Evolutionary conservation across 139 green algal species (phyloP), one percentile per base, ranked within the genome.

Genomic region (Mychonastes homosphaera): DNA sequence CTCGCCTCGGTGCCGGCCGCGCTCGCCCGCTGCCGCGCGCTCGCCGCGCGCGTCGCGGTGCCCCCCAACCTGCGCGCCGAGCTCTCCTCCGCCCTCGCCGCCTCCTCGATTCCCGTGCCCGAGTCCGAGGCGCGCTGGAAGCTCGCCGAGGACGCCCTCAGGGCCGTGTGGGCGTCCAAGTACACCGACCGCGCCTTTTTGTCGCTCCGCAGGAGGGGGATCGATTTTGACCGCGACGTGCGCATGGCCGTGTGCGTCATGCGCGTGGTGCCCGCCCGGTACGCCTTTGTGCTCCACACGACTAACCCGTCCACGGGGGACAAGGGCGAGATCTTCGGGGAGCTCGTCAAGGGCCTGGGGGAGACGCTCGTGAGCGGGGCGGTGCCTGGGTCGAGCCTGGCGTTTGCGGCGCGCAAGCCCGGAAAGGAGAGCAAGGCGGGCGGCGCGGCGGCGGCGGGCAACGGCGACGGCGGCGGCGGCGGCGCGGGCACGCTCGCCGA

Each of bases 251-350:
- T 99, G 66, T 81, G 98, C 44, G 83, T 94, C 57, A 70, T 61
- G 84, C 76, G 82, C 19, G 84, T 97, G 19, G 86, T 98, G 56
- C 82, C 83, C 1, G 85, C 88, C 8, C 74, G 87, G 38, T 99
- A 99, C 64, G 92, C 92, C 1, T 99, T 96, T 69, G 92, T 99
- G 16, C 91, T 98, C 70, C 92, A 99, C 86, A 99, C 92, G 23
- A 81, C 80, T 51, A 98, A 99, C 73, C 92, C 92, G 50, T 81
- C 75, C 41, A 94, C 78, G 57, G 80, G 79, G 63, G 75, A 89
- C 52, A 63, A 74, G 51, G 49, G 45, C 2, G 85, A 98, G 74
- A 84, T 98, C 36, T 99, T 96, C 74, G 86, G 76, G 49, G 92
- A 99, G 84, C 35, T 97, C 46, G 92, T 98, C 27, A 79, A 73